Evolutionary conservation across 306 rosid species (phyloP), one percentile per base, ranked within the genome.

Genomic region (Begonia masoniana): DNA sequence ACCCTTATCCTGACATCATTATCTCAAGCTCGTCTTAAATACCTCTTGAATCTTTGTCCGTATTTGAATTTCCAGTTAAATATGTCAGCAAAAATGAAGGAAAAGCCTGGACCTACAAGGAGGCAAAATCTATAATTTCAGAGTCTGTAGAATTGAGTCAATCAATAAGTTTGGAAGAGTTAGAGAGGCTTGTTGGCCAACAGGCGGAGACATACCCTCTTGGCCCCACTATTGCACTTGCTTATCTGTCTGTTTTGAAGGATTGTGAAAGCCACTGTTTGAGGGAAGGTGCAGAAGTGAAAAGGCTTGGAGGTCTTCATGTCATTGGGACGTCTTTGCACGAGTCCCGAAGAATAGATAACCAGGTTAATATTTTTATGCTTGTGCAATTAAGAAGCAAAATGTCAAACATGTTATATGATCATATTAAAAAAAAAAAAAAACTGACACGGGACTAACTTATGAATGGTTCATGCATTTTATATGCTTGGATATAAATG

Each of bases 271-370:
- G 59, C 53, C 94, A 89, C 68, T 78, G 91, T 81, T 68, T 68
- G 55, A 61, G 41, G 36, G 95, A 89, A 80, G 97, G 97, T 36
- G 74, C 82, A 62, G 95, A 85, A 73, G 97, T 89, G 43, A 89
- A 89, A 75, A 75, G 66, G 57, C 85, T 82, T 57, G 97, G 97
- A 41, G 97, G 97, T 43, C 95, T 89, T 76, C 97, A 85, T 59
- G 97, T 85, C 62, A 85, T 89, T 50, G 97, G 95, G 50, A 89
- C 97, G 57, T 89, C 95, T 26, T 77, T 89, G 78, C 95, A 89
- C 1, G 95, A 89, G 78, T 85, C 97, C 36, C 82, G 97, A 56
- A 81, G 97, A 82, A 89, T 89, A 52, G 97, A 89, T 75, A 89
- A 89, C 74, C 95, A 89, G 96, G 97, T 85, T 46, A 64, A 65